Evolutionary conservation across 805 yeast species (phyloP).

Genomic region (Zygotorulaspora sp.): DNA sequence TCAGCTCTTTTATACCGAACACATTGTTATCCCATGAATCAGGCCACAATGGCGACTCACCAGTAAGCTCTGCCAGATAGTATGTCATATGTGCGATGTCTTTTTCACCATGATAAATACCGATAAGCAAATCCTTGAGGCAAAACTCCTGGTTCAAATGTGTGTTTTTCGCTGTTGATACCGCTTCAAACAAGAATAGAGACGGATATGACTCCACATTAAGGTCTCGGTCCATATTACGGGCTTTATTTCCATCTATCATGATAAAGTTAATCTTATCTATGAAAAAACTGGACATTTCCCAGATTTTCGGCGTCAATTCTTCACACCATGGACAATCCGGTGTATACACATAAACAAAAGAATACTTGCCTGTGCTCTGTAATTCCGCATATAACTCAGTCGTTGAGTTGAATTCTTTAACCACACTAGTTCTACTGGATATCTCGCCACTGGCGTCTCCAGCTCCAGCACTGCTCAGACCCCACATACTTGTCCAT

Average conservation of each 20-base stretch:
- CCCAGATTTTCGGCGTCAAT: slow-evolving; percentile 44
- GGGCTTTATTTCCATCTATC: slow-evolving; percentile 35
- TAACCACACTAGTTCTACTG: too few relatives aligned
- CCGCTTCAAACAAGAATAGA: slow-evolving; percentile 42
- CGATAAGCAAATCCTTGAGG: slow-evolving; percentile 26
- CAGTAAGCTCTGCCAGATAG: slow-evolving; percentile 25
- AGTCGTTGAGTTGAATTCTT: slow-evolving; percentile 6
- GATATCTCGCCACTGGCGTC: too few relatives aligned
- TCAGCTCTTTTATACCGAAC: background rate
- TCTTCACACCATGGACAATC: slow-evolving; percentile 45
- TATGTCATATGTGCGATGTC: slow-evolving; percentile 33
- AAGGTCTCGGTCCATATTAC: slow-evolving; percentile 39
- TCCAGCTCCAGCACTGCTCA: too few relatives aligned
- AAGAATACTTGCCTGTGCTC: slow-evolving; percentile 6
- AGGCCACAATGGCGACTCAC: slow-evolving; percentile 11
- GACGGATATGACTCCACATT: slow-evolving; percentile 46
- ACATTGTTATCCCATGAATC: background rate
- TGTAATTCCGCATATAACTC: slow-evolving; percentile 5
- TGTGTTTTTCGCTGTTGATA: slow-evolving; percentile 30
- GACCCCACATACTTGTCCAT: slow-evolving; percentile 1
- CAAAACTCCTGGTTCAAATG: background rate
- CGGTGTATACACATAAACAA: slow-evolving; percentile 38
- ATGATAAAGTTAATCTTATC: slow-evolving; percentile 38
- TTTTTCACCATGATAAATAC: slow-evolving; percentile 37
- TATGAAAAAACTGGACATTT: slow-evolving; percentile 41